Percentiles rank a stretch among this genome's conserved stretches.
Conservation (phyloP, 2,329 filamentous ascomycete genomes). For the Talaromyces sp. region DNA sequence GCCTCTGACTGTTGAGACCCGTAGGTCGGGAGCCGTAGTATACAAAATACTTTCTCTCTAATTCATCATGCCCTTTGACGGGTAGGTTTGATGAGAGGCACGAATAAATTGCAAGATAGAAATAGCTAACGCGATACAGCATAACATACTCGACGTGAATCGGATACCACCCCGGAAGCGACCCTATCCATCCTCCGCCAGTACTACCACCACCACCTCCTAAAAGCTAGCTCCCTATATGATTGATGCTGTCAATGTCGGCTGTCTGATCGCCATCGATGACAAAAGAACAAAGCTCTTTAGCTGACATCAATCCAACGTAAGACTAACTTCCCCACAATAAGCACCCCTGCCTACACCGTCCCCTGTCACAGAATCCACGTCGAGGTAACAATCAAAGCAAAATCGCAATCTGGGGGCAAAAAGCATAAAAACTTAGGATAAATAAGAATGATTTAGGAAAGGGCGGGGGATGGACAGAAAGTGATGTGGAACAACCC, state of each 20-base stretch:
- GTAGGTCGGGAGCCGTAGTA: no score
- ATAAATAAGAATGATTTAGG: neutral
- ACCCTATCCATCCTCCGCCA: constrained; percentile 47
- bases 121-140: constrained; percentile 5
- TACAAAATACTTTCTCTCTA: neutral
- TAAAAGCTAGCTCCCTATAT: constrained; percentile 4
- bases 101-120: constrained; percentile 3
- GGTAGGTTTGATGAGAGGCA: neutral
- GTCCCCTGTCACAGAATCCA: constrained; percentile 7
- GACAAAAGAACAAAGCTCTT: neutral
- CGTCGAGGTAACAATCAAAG: constrained; percentile 13
- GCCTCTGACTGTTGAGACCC: no score
- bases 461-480: neutral
- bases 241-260: constrained; percentile 3
- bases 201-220: constrained; percentile 25
- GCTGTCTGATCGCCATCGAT: neutral
- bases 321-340: constrained; percentile 4
- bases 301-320: constrained; percentile 3
- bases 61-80: neutral
- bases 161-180: constrained; percentile 44
- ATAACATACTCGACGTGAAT: constrained; percentile 32
- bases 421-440: neutral
- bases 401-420: neutral
- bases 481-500: neutral
- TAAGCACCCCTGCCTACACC: neutral